phyloP scores from a whole-genome alignment of 2,329 filamentous ascomycete genomes.

The Exophiala lecanii-corni region DNA sequence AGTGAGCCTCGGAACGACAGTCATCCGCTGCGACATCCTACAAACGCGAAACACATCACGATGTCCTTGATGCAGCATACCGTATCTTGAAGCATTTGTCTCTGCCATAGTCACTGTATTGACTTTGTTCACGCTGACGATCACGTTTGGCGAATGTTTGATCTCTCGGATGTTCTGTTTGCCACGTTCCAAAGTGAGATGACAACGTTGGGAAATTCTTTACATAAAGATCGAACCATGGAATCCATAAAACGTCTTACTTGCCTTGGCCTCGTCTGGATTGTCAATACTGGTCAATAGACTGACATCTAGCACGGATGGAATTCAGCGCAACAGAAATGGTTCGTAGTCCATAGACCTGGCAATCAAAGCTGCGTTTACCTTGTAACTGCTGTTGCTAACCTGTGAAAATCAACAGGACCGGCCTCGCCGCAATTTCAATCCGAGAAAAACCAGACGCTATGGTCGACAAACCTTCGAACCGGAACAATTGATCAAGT shows the following conservation, averaged over 20 bases:
- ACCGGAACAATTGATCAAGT: slow-evolving; percentile 22
- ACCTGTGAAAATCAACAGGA: no score
- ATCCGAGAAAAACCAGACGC: slow-evolving; percentile 19
- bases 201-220: no score
- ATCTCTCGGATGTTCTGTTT: slow-evolving; percentile 12
- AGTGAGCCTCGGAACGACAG: slow-evolving; percentile 9
- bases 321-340: no score
- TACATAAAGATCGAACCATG: no score
- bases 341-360: no score
- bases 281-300: no score
- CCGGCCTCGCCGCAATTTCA: slow-evolving; percentile 24
- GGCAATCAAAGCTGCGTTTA: no score
- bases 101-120: background rate
- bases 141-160: slow-evolving; percentile 19
- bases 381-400: no score
- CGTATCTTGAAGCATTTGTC: slow-evolving; percentile 1
- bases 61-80: background rate
- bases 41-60: slow-evolving; percentile 14
- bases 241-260: no score
- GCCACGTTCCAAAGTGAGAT: slow-evolving; percentile 8
- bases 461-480: slow-evolving; percentile 23
- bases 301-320: no score
- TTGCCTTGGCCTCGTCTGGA: no score
- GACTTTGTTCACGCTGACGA: background rate
- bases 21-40: slow-evolving; percentile 15